Evolutionary conservation across 1,284 basidiomycete genomes (phyloP), one percentile per base, ranked within the genome.

Genomic region (Bjerkandera adusta): DNA sequence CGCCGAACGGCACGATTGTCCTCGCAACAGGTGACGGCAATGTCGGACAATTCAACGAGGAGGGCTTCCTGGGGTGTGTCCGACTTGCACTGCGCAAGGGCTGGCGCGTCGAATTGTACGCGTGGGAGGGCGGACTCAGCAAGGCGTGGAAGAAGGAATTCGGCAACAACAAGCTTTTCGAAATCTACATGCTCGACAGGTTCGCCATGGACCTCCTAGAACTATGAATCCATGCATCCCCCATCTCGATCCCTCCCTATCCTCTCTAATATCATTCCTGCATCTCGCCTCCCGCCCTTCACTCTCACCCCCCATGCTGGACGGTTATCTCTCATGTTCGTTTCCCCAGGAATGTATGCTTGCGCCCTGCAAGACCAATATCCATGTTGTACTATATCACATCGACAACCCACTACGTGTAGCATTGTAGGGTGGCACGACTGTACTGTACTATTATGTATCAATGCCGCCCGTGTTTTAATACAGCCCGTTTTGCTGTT

Each of bases 11-110:
- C 4, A 92, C 89, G 16, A 88, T 94, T 55, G 83, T 94, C 30
- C 77, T 95, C 27, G 92, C 89, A 1, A 94, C 92, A 0, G 92
- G 92, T 3, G 92, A 95, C 62, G 91, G 90, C 16, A 89, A 90
- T 58, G 84, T 85, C 10, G 88, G 89, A 2, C 85, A 94, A 62
- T 94, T 92, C 62, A 92, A 84, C 63, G 86, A 89, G 51, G 86
- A 92, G 57, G 91, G 91, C 3, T 95, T 94, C 66, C 64, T 91
- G 22, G 89, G 91, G 1, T 85, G 86, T 43, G 89, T 92, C 11
- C 72, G 87, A 45, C 82, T 83, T 10, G 92, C 92, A 8, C 67
- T 94, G 57, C 83, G 82, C 65, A 79, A 83, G 44, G 92, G 92
- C 1, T 95, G 92, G 92, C 76, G 73, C 50, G 90, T 95, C 12